Percentiles rank a stretch among this genome's conserved stretches.
Conservation (phyloP, 352 stramenopile species). For the Phytophthora fragariaefolia region DNA sequence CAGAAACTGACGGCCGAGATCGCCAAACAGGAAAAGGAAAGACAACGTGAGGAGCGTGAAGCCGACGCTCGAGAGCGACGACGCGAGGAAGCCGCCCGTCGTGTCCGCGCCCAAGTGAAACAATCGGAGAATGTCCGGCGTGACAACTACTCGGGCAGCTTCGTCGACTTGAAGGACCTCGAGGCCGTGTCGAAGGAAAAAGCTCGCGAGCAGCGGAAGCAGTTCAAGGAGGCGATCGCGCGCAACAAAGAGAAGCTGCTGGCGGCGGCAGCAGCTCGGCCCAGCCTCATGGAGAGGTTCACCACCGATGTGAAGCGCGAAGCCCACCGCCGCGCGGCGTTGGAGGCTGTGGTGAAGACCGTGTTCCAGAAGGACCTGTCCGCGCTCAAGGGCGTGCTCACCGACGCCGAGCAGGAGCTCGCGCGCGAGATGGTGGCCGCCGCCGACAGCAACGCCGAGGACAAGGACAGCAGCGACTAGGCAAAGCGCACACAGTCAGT, state of each 20-base stretch:
- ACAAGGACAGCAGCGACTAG: slow-evolving; percentile 21
- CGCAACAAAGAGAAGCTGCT: slow-evolving; percentile 72
- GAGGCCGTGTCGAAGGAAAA: slow-evolving; percentile 57
- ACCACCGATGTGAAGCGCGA: slow-evolving; percentile 72
- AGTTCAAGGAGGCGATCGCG: slow-evolving; percentile 66
- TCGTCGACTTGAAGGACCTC: slow-evolving; percentile 52
- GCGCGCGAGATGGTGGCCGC: slow-evolving; percentile 56
- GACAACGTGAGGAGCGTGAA: slow-evolving; percentile 49
- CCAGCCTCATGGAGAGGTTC: slow-evolving; percentile 82
- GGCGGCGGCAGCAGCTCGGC: slow-evolving; percentile 49
- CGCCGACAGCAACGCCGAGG: slow-evolving; percentile 24
- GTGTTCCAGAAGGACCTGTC: slow-evolving; percentile 72
- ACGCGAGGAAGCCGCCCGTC: slow-evolving; percentile 51
- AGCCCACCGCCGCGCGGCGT: slow-evolving; percentile 67
- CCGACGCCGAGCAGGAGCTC: slow-evolving; percentile 72
- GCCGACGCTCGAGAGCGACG: slow-evolving; percentile 52
- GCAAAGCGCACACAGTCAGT: too few relatives aligned
- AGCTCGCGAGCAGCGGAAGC: slow-evolving; percentile 59
- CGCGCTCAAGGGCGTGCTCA: slow-evolving; percentile 69
- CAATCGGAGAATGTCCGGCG: slow-evolving; percentile 54
- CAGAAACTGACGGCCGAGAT: slow-evolving; percentile 51
- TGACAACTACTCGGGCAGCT: slow-evolving; percentile 52
- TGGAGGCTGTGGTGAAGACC: slow-evolving; percentile 75
- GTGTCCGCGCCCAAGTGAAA: slow-evolving; percentile 64
- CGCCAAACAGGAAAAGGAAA: slow-evolving; percentile 45